Evolutionary conservation across 2,329 filamentous ascomycete genomes (phyloP), one percentile per base, ranked within the genome.

Genomic region (Diatrype stigma): DNA sequence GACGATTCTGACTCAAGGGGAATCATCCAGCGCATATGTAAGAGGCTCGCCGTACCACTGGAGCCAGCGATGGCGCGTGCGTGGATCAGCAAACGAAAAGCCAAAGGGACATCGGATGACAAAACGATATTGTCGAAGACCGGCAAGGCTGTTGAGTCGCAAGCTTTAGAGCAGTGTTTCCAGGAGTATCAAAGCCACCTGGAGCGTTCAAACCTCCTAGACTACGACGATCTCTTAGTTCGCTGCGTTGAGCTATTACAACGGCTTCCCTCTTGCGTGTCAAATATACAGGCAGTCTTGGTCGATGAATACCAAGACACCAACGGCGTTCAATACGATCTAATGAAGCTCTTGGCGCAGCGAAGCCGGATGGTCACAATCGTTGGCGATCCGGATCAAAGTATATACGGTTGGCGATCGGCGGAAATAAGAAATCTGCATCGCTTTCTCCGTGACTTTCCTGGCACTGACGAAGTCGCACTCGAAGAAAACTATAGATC

Each of bases 231-330:
- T 66, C 78, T 99, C 21, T 79, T 99, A 5, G 77, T 96, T 14
- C 83, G 85, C 59, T 96, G 92, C 58, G 86, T 89, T 8, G 84
- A 95, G 52, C 78, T 99, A 11, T 78, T 99, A 19, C 80, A 78
- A 52, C 74, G 77, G 19, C 81, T 89, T 58, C 90, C 92, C 0
- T 76, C 81, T 14, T 96, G 92, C 62, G 92, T 96, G 3, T 86
- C 86, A 14, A 96, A 96, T 60, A 85, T 99, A 17, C 85, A 96
- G 67, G 84, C 90, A 0, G 91, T 97, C 6, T 77, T 99, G 44
- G 95, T 99, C 55, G 93, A 99, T 66, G 93, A 99, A 65, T 99
- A 96, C 56, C 93, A 99, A 70, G 93, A 99, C 70, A 97, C 93
- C 7, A 99, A 97, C 65, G 82, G 90, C 19, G 86, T 96, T 4